Percentiles rank a stretch among this genome's conserved stretches.
These are phyloP conservation scores for Rhamnella rubrinervis DNA, from an alignment of 331 rosid species.

Conservation along the genomic window DNA sequence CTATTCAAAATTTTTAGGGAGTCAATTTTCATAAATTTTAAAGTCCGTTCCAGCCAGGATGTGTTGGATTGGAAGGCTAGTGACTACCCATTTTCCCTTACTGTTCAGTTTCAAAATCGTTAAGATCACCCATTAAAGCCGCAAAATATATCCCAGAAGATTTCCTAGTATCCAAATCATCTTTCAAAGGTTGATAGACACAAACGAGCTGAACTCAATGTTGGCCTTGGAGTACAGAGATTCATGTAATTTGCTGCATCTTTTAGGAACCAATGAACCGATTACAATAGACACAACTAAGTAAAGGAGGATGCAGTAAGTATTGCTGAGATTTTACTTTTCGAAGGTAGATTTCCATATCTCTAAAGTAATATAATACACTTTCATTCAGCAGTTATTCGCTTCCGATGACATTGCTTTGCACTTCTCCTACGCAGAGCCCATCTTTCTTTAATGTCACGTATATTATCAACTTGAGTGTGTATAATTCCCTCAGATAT, in stretches of 20 bases:
- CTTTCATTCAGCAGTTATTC: conserved; percentile 34
- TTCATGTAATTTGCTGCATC: not conserved
- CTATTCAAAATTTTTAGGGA: no score
- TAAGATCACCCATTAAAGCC: not conserved
- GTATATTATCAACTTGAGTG: conserved; percentile 28
- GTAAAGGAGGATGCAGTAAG: not conserved
- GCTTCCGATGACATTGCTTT: conserved; percentile 49
- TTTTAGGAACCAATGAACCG: not conserved
- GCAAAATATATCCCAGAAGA: not conserved
- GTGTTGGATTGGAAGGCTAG: no score
- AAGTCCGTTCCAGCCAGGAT: no score
- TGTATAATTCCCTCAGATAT: conserved; percentile 24
- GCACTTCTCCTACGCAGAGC: conserved; percentile 60
- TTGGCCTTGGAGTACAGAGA: not conserved
- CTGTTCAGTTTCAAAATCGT: not conserved
- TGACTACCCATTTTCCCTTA: no score
- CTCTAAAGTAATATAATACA: conserved; percentile 9
- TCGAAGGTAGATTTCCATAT: not conserved
- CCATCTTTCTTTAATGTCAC: conserved; percentile 87
- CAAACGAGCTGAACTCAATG: not conserved
- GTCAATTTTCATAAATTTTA: no score
- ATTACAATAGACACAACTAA: not conserved
- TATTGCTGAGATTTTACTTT: not conserved
- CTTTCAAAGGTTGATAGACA: not conserved
- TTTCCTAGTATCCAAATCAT: not conserved